These are phyloP conservation scores for Fraxinus americana DNA, from an alignment of 257 asterid species.

Conservation along the genomic window DNA sequence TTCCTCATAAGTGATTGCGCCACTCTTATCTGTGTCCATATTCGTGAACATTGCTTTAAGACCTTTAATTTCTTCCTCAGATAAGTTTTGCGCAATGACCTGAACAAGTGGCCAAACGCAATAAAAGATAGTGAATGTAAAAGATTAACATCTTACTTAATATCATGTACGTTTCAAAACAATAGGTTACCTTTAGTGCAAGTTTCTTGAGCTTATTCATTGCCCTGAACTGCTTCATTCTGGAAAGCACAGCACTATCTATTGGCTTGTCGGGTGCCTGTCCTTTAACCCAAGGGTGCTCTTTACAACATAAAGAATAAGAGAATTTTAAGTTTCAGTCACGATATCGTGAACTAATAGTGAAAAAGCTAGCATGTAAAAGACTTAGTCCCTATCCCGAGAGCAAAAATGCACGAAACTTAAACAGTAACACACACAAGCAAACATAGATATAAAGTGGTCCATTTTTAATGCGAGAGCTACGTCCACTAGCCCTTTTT, in stretches of 20 bases:
- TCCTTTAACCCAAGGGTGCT: constrained; percentile 31
- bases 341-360: neutral
- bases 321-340: neutral
- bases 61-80: constrained; percentile 93
- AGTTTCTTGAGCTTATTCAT: constrained; percentile 33
- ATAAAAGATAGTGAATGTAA: neutral
- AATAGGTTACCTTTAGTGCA: constrained; percentile 25
- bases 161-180: too few relatives aligned
- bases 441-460: too few relatives aligned
- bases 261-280: constrained; percentile 34
- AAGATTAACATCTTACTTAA: neutral
- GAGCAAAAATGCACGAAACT: neutral
- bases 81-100: constrained; percentile 90
- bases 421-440: neutral
- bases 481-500: too few relatives aligned
- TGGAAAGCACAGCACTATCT: constrained; percentile 29
- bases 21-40: constrained; percentile 81
- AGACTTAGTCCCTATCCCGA: neutral
- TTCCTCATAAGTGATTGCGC: constrained; percentile 87
- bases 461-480: too few relatives aligned
- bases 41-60: constrained; percentile 74
- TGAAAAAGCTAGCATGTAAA: neutral
- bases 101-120: constrained; percentile 26
- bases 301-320: neutral
- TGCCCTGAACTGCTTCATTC: constrained; percentile 35